Evolutionary conservation across 2,329 filamentous ascomycete species (phyloP), one percentile per base, ranked within the genome.

Genomic region (Botrytis cinerea): DNA sequence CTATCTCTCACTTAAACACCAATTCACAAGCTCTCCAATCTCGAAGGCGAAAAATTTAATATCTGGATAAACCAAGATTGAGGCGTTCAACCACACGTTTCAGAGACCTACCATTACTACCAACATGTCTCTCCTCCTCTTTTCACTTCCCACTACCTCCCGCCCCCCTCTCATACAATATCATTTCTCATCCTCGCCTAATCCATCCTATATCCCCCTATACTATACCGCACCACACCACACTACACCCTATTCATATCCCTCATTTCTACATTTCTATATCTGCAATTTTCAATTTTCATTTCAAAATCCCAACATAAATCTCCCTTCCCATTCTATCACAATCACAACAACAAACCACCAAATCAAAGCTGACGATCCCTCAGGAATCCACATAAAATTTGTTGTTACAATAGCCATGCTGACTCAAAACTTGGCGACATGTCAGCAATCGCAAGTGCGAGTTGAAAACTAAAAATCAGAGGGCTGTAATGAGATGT

Each of bases 21-120:
- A 18, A 28, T 57, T 3, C 18, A 28, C 48, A n/a, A n/a, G 2
- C n/a, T 57, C 14, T 28, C n/a, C 16, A 18, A n/a, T 54, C 2
- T 28, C 6, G n/a, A 1, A 32, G 51, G 18, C 51, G 1, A 3
- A 4, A 32, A 18, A 3, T 14, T 1, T 3, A 28, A 32, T 1
- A 9, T 28, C n/a, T 8, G 51, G 18, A 14, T 18, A 9, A 28
- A 28, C 6, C 51, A 32, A 28, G 51, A 57, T 16, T 25, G 12
- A 54, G 25, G 48, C 25, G 25, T n/a, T 54, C 25, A 54, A 54
- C n/a, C 51, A 28, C 51, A 57, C n/a, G n/a, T 57, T 57, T 32
- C 51, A 38, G 38, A 38, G 9, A 38, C 38, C 7, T 9, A 38
- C 38, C 38, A 38, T 38, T 8, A 38, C 7, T 9, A 38, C 7